These are phyloP conservation scores for Nepenthes mirabilis DNA, from an alignment of 148 eudicot genomes.

Conservation along the genomic window DNA sequence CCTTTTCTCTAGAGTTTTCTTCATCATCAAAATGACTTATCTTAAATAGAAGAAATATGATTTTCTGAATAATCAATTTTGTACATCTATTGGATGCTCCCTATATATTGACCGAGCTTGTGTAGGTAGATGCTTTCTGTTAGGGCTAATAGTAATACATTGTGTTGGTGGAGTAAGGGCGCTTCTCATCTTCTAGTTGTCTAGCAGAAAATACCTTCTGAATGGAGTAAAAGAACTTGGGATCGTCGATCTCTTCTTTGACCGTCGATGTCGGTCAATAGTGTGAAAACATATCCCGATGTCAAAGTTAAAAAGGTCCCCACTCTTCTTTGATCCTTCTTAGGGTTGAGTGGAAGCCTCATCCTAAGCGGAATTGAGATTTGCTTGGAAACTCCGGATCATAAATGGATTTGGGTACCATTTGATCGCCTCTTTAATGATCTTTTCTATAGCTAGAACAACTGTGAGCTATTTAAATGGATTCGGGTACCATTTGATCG, in stretches of 20 bases:
- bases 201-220: slow-evolving; percentile 6
- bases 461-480: slow-evolving; percentile 7
- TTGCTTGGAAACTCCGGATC: slow-evolving; percentile 8
- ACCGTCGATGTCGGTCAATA: slow-evolving; percentile 13
- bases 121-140: slow-evolving; percentile 9
- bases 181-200: slow-evolving; percentile 9
- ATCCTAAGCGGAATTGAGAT: slow-evolving; percentile 8
- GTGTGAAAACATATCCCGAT: slow-evolving; percentile 14
- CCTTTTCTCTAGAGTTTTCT: slow-evolving; percentile 5
- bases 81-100: slow-evolving; percentile 10
- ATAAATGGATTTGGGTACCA: slow-evolving; percentile 7
- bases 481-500: not conserved
- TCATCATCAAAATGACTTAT: slow-evolving; percentile 5
- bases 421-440: slow-evolving; percentile 5
- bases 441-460: slow-evolving; percentile 12
- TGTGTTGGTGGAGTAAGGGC: slow-evolving; percentile 12
- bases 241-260: slow-evolving; percentile 17
- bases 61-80: slow-evolving; percentile 7
- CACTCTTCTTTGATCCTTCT: slow-evolving; percentile 15
- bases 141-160: slow-evolving; percentile 8
- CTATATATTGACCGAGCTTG: slow-evolving; percentile 6
- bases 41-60: slow-evolving; percentile 2
- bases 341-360: slow-evolving; percentile 9
- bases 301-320: slow-evolving; percentile 9
- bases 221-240: slow-evolving; percentile 14